Base-by-base conservation (phyloP, 2,329 filamentous ascomycete genomes). In the Alternaria ventricosa region DNA sequence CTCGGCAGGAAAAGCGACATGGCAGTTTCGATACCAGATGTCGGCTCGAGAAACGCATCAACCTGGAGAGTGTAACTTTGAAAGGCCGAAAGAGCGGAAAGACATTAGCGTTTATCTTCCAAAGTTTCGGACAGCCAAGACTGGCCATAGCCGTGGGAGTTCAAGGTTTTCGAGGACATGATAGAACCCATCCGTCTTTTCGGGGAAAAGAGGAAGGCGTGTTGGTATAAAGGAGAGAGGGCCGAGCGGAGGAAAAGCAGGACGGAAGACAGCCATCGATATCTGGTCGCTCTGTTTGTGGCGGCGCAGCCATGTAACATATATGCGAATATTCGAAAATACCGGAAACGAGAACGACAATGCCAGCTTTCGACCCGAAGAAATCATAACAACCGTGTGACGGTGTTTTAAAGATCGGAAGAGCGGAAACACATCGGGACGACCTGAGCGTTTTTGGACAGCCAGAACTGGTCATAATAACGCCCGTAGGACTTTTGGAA, bases 261-360 rank as follows among this genome's bases (percentile, higher is more conserved):
- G 1, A 4, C 3, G 0, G 13, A 36, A 36, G 30, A 15, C 7
- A 4, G 30, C 30, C 3, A 8, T 36, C 3, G 7, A 4, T 0
- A 0, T 7, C 0, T 15, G 6, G 0, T 9, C 1, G 30, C 30
- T 4, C 13, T 3, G 13, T 36, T 36, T 36, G 13, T 15, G 1
- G 30, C 6, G 4, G 30, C 30, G 13, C 30, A 36, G 8, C 30
- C 30, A 9, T 15, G 30, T 36, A 36, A 15, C 4, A 36, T 9
- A 1, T 5, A 15, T 36, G 30, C 30, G 6, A 8, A 15, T 15
- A 8, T 15, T 36, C 8, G 30, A 6, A 7, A 36, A 36, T 3
- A 15, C 13, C 13, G 30, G 1, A 15, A 6, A 36, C 13, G 0
- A 36, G 13, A 4, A 36, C 13, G 13, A 15, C 3, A 0, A 15